Conservation (phyloP, 768 basidiomycete species). For the Hericium alpestre region DNA sequence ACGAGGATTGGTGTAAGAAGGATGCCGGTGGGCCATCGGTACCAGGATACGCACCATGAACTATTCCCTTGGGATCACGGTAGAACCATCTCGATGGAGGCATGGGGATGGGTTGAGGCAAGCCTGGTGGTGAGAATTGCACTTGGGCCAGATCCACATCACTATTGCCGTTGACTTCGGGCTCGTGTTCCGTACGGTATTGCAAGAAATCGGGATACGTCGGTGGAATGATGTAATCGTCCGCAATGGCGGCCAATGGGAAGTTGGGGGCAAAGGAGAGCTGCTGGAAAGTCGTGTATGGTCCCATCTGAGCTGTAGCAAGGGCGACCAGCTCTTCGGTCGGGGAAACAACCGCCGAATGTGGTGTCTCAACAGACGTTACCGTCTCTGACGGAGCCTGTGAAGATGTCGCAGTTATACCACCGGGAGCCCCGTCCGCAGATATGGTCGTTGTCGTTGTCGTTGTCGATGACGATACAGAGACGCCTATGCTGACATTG, state of each 20-base stretch:
- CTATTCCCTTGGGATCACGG: constrained; percentile 67
- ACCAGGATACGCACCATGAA: constrained; percentile 49
- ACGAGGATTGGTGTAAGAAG: neutral
- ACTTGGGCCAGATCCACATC: constrained; percentile 41
- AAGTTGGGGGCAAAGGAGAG: constrained; percentile 76
- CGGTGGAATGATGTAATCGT: constrained; percentile 86
- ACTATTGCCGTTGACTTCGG: constrained; percentile 33
- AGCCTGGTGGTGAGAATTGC: constrained; percentile 71
- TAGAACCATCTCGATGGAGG: constrained; percentile 76
- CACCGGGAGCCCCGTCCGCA: constrained; percentile 27
- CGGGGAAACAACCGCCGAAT: constrained; percentile 28
- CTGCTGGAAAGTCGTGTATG: constrained; percentile 90
- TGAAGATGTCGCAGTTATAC: constrained; percentile 9
- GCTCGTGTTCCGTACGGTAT: constrained; percentile 56
- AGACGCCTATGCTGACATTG: constrained; percentile 39
- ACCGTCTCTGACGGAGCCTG: constrained; percentile 16
- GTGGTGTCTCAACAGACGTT: constrained; percentile 21
- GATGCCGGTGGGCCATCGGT: no score
- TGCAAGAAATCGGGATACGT: constrained; percentile 74
- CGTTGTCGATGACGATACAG: constrained; percentile 39
- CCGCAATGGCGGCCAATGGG: constrained; percentile 79
- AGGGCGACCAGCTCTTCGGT: constrained; percentile 57
- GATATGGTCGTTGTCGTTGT: constrained; percentile 27
- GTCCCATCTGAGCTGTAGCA: constrained; percentile 62
- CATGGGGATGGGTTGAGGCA: constrained; percentile 58